A percentile compares a stretch with the other conserved stretches of the same genome.
Conservation (phyloP, 2,329 filamentous ascomycete genomes). For the Trichoderma sp. region DNA sequence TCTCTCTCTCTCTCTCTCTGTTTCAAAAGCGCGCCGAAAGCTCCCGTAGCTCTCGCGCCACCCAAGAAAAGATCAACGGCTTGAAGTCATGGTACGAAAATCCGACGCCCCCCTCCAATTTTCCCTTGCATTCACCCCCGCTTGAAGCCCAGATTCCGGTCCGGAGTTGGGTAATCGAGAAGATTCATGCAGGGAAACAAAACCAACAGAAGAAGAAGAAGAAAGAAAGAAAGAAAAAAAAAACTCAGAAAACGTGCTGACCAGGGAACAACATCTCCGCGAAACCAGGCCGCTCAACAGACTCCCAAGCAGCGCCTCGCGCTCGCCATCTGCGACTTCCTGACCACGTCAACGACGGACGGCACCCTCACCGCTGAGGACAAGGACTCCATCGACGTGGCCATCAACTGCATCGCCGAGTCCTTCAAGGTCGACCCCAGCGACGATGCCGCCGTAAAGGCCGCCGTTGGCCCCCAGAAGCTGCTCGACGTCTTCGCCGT, state of each 20-base stretch:
- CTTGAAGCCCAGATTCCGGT: background rate
- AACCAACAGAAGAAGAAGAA: too few species aligned
- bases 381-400: constrained; percentile 89
- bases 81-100: constrained; percentile 6
- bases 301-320: constrained; percentile 78
- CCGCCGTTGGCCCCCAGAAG: constrained; percentile 81
- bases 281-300: constrained; percentile 34
- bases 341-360: constrained; percentile 77
- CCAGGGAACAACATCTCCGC: too few species aligned
- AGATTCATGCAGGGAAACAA: too few species aligned
- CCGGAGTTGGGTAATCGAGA: background rate
- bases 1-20: background rate
- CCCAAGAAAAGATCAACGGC: background rate
- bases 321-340: constrained; percentile 95
- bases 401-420: constrained; percentile 89
- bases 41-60: constrained; percentile 2
- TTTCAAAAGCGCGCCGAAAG: constrained; percentile 7
- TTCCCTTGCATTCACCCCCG: background rate
- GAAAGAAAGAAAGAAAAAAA: background rate
- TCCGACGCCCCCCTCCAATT: background rate
- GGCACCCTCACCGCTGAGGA: constrained; percentile 87
- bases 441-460: constrained; percentile 67
- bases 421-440: constrained; percentile 91
- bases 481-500: constrained; percentile 90
- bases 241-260: background rate